Evolutionary conservation across 441 rosid species (phyloP).

Genomic region (Jatropha multifida): DNA sequence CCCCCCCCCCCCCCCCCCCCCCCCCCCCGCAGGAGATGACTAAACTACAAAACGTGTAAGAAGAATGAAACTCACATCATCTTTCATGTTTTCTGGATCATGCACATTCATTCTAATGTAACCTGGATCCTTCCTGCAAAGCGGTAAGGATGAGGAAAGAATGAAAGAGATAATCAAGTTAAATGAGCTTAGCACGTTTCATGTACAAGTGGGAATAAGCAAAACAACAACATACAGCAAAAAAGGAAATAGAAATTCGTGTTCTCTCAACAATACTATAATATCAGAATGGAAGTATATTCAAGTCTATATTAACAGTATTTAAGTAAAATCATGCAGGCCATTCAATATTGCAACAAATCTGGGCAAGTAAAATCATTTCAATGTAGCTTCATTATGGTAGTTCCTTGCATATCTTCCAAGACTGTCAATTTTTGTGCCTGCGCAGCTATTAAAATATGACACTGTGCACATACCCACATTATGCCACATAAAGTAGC

Average conservation of each 20-base stretch:
- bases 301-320: not conserved
- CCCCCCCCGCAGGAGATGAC: not conserved
- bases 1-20: no score
- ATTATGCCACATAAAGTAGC: not conserved
- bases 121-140: conserved; percentile 93
- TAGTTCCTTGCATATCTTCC: not conserved
- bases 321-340: not conserved
- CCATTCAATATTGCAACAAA: not conserved
- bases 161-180: not conserved
- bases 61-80: conserved; percentile 65
- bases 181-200: not conserved
- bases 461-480: not conserved
- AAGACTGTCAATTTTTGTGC: not conserved
- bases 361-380: not conserved
- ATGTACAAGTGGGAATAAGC: not conserved
- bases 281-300: not conserved
- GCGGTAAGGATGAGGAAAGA: conserved; percentile 13
- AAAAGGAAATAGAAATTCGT: not conserved
- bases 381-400: not conserved
- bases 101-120: conserved; percentile 77
- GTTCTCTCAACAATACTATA: not conserved
- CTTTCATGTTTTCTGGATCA: conserved; percentile 79
- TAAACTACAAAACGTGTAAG: conserved; percentile 5
- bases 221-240: not conserved
- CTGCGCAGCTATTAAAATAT: not conserved